phyloP scores from a whole-genome alignment of 306 rosid species.

The Gleditsia sinensis region DNA sequence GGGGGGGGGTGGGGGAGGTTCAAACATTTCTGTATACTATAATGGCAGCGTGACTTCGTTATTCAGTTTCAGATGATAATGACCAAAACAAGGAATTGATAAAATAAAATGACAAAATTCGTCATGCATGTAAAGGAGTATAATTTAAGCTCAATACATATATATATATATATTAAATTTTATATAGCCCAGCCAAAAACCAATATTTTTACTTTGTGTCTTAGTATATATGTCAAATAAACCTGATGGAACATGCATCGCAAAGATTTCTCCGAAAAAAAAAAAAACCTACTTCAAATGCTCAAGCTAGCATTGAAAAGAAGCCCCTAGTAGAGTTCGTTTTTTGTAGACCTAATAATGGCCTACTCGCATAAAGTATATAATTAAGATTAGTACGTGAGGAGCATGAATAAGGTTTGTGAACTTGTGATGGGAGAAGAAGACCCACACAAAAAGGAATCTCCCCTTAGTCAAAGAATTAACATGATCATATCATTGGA shows the following conservation, averaged over 20 bases:
- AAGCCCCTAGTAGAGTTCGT: conserved; percentile 29
- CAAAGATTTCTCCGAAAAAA: neutral
- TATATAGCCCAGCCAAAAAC: no score
- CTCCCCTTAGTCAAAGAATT: conserved; percentile 45
- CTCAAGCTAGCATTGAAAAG: neutral
- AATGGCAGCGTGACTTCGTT: no score
- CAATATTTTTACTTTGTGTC: neutral
- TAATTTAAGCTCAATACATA: neutral
- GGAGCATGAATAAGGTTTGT: conserved; percentile 44
- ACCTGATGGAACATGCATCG: neutral
- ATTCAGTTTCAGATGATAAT: no score
- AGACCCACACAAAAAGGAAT: conserved; percentile 45
- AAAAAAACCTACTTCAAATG: no score
- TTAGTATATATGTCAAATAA: no score
- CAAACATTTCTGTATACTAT: no score
- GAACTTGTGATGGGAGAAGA: conserved; percentile 17
- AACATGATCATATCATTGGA: conserved; percentile 40
- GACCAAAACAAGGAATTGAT: no score
- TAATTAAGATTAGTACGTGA: conserved; percentile 49
- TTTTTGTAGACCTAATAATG: conserved; percentile 55
- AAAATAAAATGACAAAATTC: no score
- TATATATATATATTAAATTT: no score
- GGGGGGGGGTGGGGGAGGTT: no score
- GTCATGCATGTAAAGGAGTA: no score
- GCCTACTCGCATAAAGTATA: conserved; percentile 31